Percentiles rank a stretch among this genome's conserved stretches.
phyloP scores from a whole-genome alignment of 139 green algal species.

The Picochlorum sp. region DNA sequence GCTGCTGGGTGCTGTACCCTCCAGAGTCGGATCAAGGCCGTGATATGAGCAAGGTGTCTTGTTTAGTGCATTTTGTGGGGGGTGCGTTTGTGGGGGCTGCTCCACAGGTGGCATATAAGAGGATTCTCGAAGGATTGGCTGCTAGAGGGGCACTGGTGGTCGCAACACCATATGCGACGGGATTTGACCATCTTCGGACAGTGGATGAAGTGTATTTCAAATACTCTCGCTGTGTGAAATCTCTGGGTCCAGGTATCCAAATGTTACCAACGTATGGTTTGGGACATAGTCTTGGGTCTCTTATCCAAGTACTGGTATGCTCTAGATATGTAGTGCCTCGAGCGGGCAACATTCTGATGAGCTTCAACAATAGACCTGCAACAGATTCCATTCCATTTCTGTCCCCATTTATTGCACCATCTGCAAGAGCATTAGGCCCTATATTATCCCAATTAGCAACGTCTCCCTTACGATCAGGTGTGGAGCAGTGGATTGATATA shows the following conservation, averaged over 20 bases:
- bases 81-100: slow-evolving; percentile 86
- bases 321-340: slow-evolving; percentile 58
- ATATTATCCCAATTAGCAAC: slow-evolving; percentile 63
- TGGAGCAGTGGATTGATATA: slow-evolving; percentile 36
- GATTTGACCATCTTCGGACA: slow-evolving; percentile 83
- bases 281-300: slow-evolving; percentile 78
- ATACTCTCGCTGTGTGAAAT: slow-evolving; percentile 61
- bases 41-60: not conserved
- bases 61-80: slow-evolving; percentile 81
- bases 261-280: slow-evolving; percentile 71
- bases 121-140: slow-evolving; percentile 70
- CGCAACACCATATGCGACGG: slow-evolving; percentile 64
- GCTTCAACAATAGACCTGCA: slow-evolving; percentile 82
- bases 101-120: slow-evolving; percentile 68
- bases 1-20: slow-evolving; percentile 54
- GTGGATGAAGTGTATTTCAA: slow-evolving; percentile 81
- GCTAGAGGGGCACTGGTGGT: slow-evolving; percentile 68
- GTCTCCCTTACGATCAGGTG: slow-evolving; percentile 47
- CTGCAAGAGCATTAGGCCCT: slow-evolving; percentile 54
- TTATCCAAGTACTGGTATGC: slow-evolving; percentile 80
- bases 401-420: slow-evolving; percentile 66
- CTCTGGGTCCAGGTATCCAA: slow-evolving; percentile 31
- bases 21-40: not conserved
- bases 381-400: slow-evolving; percentile 70
- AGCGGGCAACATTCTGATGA: slow-evolving; percentile 75